Percentiles rank a stretch among this genome's conserved stretches.
phyloP scores from a whole-genome alignment of 306 rosid genomes.

The Mucuna pruriens region DNA sequence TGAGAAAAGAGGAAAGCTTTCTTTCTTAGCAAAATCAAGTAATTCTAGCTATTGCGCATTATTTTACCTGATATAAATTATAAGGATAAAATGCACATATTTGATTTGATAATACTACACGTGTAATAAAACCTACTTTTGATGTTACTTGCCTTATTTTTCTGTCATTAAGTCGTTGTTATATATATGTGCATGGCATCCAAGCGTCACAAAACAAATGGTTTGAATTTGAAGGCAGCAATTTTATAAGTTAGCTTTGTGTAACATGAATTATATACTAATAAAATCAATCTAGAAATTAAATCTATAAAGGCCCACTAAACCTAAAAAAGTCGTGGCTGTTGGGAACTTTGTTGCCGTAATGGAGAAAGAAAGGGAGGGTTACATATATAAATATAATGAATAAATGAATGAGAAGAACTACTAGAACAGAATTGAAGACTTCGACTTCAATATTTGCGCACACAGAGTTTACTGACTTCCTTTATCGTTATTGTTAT shows the following conservation, averaged over 20 bases:
- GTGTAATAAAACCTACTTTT: slow-evolving; percentile 6
- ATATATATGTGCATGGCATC: slow-evolving; percentile 11
- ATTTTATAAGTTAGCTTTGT: neutral
- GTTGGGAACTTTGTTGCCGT: neutral
- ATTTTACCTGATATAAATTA: neutral
- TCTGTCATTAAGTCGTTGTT: neutral
- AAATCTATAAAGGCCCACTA: slow-evolving; percentile 28
- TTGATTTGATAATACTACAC: slow-evolving; percentile 20
- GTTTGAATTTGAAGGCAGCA: slow-evolving; percentile 16
- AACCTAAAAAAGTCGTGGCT: neutral
- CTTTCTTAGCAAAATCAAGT: slow-evolving; percentile 1
- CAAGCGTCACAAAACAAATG: slow-evolving; percentile 33
- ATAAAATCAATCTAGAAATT: neutral
- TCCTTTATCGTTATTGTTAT: neutral
- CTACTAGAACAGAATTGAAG: slow-evolving; percentile 9
- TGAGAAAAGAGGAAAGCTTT: neutral
- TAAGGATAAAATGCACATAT: neutral
- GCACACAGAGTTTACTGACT: slow-evolving; percentile 21
- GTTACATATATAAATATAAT: neutral
- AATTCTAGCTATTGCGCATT: neutral
- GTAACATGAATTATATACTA: slow-evolving; percentile 15
- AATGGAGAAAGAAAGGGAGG: neutral
- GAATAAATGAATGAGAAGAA: neutral
- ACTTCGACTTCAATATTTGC: slow-evolving; percentile 43
- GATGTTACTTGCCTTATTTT: slow-evolving; percentile 25